These are phyloP conservation scores for Thermothielavioides terrestris DNA, from an alignment of 495 filamentous ascomycete species.

Conservation along the genomic window DNA sequence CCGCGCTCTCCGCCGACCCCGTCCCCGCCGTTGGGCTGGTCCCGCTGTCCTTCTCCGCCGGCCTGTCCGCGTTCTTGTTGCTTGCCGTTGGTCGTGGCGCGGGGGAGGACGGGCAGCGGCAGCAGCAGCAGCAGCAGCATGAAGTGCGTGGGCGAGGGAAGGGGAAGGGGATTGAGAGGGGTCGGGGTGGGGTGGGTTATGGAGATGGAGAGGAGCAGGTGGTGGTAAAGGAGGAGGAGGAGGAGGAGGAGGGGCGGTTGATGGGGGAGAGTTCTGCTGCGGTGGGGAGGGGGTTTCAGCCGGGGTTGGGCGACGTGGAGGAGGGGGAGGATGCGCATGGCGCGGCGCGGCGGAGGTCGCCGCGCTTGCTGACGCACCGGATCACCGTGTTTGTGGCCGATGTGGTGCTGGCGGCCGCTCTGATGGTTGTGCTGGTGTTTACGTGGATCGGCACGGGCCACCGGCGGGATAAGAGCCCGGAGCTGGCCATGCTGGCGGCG, in stretches of 20 bases:
- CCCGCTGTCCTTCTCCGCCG: conserved; percentile 33
- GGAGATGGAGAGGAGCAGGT: conserved; percentile 5
- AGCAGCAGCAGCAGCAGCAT: no score
- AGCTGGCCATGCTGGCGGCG: conserved; percentile 33
- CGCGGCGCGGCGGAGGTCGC: neutral
- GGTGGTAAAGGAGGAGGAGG: neutral
- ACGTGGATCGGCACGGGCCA: conserved; percentile 26
- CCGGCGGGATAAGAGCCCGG: conserved; percentile 8
- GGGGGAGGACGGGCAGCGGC: no score
- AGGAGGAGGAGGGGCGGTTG: neutral
- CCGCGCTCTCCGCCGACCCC: conserved; percentile 26
- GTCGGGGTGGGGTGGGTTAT: neutral
- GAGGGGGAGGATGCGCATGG: conserved; percentile 6
- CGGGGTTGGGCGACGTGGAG: conserved; percentile 6
- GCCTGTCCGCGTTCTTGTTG: conserved; percentile 21
- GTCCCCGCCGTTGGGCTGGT: conserved; percentile 34
- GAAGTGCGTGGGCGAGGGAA: no score
- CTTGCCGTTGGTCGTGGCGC: neutral
- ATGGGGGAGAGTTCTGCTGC: no score
- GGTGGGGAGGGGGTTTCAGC: conserved; percentile 5
- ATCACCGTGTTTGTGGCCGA: conserved; percentile 34
- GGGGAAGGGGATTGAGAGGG: neutral
- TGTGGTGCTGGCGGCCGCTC: conserved; percentile 23
- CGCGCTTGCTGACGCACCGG: conserved; percentile 24
- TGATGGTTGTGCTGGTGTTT: conserved; percentile 33